Percentiles rank a stretch among this genome's conserved stretches.
phyloP scores from a whole-genome alignment of 2,329 filamentous ascomycete species.

The Fusarium oligoseptatum region DNA sequence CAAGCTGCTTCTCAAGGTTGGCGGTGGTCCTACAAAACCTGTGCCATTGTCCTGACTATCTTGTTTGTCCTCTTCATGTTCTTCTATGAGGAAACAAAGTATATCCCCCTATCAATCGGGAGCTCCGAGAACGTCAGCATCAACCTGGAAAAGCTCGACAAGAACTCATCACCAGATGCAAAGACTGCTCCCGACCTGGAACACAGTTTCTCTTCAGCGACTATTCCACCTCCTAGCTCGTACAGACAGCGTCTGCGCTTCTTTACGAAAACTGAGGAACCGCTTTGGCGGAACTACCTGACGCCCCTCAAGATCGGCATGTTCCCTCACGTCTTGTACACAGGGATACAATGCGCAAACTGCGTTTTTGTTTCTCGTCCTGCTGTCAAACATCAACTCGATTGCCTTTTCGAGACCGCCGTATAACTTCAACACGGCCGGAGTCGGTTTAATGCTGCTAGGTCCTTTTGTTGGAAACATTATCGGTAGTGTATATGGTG shows the following conservation, averaged over 20 bases:
- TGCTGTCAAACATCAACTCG: constrained; percentile 43
- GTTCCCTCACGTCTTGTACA: constrained; percentile 55
- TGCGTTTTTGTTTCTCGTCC: background rate
- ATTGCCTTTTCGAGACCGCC: constrained; percentile 50
- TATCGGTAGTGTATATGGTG: background rate
- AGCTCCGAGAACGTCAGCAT: background rate
- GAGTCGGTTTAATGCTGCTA: constrained; percentile 23
- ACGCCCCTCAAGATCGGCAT: constrained; percentile 5
- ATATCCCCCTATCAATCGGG: constrained; percentile 23
- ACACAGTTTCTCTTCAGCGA: background rate
- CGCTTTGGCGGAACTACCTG: constrained; percentile 13
- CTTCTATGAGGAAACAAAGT: constrained; percentile 43
- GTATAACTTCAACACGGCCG: constrained; percentile 40
- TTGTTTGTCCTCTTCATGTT: constrained; percentile 35
- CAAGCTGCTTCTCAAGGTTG: constrained; percentile 27
- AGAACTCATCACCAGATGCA: background rate
- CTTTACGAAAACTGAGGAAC: constrained; percentile 23
- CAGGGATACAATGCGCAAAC: constrained; percentile 36
- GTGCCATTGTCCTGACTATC: constrained; percentile 25
- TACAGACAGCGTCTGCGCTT: constrained; percentile 10
- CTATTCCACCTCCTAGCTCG: background rate
- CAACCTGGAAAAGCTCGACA: background rate
- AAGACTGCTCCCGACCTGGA: background rate
- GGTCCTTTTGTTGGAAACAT: background rate
- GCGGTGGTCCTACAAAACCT: constrained; percentile 31